A percentile compares a stretch with the other conserved stretches of the same genome.
Evolutionary conservation across 768 basidiomycete genomes (phyloP).

Genomic region (Pisolithus marmoratus): DNA sequence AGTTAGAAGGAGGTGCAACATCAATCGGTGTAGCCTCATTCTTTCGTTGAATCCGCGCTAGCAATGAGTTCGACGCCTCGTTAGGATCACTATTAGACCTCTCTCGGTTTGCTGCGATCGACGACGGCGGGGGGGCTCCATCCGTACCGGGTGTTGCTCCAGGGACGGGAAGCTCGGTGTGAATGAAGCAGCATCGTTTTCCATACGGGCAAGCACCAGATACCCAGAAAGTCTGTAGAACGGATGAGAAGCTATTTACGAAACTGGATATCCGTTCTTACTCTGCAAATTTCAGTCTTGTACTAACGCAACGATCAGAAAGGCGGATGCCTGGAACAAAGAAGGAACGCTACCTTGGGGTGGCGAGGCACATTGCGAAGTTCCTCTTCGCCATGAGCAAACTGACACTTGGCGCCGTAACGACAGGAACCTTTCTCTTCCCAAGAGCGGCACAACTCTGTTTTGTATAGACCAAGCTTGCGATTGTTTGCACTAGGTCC

Average conservation of each 20-base stretch:
- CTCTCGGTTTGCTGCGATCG: slow-evolving; percentile 51
- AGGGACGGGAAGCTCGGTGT: slow-evolving; percentile 74
- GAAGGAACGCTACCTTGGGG: slow-evolving; percentile 58
- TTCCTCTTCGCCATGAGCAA: slow-evolving; percentile 90
- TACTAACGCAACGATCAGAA: slow-evolving; percentile 44
- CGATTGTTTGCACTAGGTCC: slow-evolving; percentile 90
- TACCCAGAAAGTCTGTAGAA: slow-evolving; percentile 79
- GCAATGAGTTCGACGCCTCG: slow-evolving; percentile 61
- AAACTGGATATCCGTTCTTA: slow-evolving; percentile 29
- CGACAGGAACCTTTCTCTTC: slow-evolving; percentile 86
- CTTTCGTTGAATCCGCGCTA: slow-evolving; percentile 71
- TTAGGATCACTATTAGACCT: slow-evolving; percentile 81
- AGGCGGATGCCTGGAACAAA: slow-evolving; percentile 8
- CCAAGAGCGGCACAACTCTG: slow-evolving; percentile 86
- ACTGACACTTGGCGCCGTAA: slow-evolving; percentile 87
- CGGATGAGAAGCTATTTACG: slow-evolving; percentile 5
- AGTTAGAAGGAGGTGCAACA: slow-evolving; percentile 33
- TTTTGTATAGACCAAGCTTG: slow-evolving; percentile 88
- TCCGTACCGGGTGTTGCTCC: slow-evolving; percentile 51
- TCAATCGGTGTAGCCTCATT: slow-evolving; percentile 58
- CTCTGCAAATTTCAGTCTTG: slow-evolving; percentile 92
- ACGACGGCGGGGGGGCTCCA: slow-evolving; percentile 46
- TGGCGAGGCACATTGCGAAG: slow-evolving; percentile 79
- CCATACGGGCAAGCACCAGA: slow-evolving; percentile 92
- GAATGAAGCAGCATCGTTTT: slow-evolving; percentile 91